Percentiles rank a stretch among this genome's conserved stretches.
These are phyloP conservation scores for Yarrowia yakushimensis DNA, from an alignment of 805 yeast genomes.

Conservation along the genomic window DNA sequence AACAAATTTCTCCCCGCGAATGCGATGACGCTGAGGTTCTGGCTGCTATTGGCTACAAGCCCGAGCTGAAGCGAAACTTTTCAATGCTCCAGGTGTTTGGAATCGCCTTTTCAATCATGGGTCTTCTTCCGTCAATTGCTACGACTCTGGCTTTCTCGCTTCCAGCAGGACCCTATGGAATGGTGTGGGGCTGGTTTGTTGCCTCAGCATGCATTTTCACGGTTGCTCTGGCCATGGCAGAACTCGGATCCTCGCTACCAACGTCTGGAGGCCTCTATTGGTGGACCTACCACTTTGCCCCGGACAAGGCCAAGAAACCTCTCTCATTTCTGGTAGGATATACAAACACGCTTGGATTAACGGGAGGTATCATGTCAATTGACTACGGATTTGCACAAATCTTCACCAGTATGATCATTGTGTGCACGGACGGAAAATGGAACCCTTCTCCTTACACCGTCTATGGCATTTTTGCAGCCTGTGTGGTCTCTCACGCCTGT, in stretches of 20 bases:
- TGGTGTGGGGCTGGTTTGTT: constrained; percentile 4
- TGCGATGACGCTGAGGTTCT: background rate
- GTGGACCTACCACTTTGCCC: background rate
- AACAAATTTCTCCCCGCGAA: background rate
- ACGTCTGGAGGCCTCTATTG: background rate
- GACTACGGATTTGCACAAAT: constrained; percentile 69
- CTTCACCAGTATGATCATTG: constrained; percentile 31
- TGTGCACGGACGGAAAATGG: background rate
- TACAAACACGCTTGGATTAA: constrained; percentile 57
- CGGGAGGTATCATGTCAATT: constrained; percentile 64
- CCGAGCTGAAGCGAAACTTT: background rate
- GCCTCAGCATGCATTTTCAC: background rate
- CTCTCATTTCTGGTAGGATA: background rate
- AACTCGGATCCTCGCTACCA: background rate
- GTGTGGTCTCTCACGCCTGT: background rate
- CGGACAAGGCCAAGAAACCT: background rate
- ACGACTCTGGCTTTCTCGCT: background rate
- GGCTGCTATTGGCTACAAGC: background rate
- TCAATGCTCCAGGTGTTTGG: background rate
- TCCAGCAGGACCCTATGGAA: background rate
- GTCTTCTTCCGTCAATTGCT: background rate
- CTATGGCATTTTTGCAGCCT: background rate
- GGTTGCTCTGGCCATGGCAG: background rate
- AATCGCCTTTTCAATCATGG: background rate
- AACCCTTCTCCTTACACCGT: background rate